phyloP scores from a whole-genome alignment of 768 basidiomycete genomes.

The Neoboletus brunneissimus region DNA sequence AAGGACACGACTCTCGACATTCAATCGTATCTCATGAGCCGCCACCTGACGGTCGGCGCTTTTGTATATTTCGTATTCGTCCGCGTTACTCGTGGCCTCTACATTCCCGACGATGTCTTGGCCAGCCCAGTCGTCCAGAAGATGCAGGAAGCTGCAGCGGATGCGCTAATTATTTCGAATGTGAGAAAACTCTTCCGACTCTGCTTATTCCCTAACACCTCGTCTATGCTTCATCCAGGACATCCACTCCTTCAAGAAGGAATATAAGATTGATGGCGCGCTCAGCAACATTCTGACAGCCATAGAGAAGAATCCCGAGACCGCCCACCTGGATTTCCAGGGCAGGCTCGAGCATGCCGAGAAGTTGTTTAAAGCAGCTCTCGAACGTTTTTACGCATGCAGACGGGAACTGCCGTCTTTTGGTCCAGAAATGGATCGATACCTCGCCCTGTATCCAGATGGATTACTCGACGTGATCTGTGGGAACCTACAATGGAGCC shows the following conservation, averaged over 20 bases:
- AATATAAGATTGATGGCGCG: conserved; percentile 6
- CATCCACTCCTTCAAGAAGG: conserved; percentile 20
- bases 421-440: conserved; percentile 4
- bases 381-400: conserved; percentile 4
- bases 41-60: conserved; percentile 6
- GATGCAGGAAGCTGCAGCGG: conserved; percentile 9
- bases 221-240: conserved; percentile 2
- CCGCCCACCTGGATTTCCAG: conserved; percentile 13
- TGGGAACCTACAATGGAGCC: conserved; percentile 17
- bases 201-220: neutral
- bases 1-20: neutral
- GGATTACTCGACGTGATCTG: conserved; percentile 6
- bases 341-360: conserved; percentile 7
- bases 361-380: conserved; percentile 1
- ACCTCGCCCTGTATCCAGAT: conserved; percentile 7
- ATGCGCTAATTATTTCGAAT: conserved; percentile 10
- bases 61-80: neutral
- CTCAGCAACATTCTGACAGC: conserved; percentile 12
- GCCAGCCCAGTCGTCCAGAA: conserved; percentile 4
- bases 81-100: neutral
- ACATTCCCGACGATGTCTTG: conserved; percentile 12
- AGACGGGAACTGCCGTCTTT: conserved; percentile 9
- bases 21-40: conserved; percentile 11
- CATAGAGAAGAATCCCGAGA: conserved; percentile 7
- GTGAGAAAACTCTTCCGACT: neutral